Evolutionary conservation across 1,139 yeast species (phyloP).

Genomic region (Suhomyces terraborum): DNA sequence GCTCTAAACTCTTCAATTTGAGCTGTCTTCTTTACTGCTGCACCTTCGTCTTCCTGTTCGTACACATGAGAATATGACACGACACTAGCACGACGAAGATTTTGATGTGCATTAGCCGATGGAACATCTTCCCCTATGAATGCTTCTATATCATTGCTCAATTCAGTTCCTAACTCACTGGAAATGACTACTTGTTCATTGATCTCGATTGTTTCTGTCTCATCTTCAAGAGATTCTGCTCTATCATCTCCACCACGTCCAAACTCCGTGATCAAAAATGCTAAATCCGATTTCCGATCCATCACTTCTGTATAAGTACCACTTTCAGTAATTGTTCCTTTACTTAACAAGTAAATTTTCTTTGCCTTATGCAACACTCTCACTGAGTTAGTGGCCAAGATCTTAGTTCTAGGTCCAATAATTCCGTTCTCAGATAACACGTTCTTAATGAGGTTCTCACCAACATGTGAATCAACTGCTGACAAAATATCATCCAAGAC

Average conservation of each 20-base stretch:
- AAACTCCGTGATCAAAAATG: constrained; percentile 65
- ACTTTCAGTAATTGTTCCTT: constrained; percentile 27
- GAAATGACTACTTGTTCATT: not conserved
- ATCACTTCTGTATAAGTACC: constrained; percentile 31
- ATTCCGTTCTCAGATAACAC: constrained; percentile 27
- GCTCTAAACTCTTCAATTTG: constrained; percentile 27
- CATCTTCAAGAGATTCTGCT: not conserved
- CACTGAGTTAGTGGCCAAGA: constrained; percentile 34
- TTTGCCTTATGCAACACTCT: constrained; percentile 33
- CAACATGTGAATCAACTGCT: constrained; percentile 45
- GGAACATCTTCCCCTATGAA: constrained; percentile 15
- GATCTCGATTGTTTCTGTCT: not conserved
- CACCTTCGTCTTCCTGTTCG: constrained; percentile 24
- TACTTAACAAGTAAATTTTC: constrained; percentile 34
- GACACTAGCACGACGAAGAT: constrained; percentile 23
- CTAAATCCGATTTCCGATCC: constrained; percentile 19
- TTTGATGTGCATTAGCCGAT: constrained; percentile 6
- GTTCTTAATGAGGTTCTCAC: constrained; percentile 25
- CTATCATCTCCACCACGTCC: constrained; percentile 51
- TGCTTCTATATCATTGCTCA: constrained; percentile 16
- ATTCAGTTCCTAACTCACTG: not conserved
- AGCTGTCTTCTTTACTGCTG: constrained; percentile 20
- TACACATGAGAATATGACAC: constrained; percentile 27
- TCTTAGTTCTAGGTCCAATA: constrained; percentile 28
- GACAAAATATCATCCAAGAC: constrained; percentile 41